Conservation (phyloP, 2,329 filamentous ascomycete species). For the Fusarium sp. region DNA sequence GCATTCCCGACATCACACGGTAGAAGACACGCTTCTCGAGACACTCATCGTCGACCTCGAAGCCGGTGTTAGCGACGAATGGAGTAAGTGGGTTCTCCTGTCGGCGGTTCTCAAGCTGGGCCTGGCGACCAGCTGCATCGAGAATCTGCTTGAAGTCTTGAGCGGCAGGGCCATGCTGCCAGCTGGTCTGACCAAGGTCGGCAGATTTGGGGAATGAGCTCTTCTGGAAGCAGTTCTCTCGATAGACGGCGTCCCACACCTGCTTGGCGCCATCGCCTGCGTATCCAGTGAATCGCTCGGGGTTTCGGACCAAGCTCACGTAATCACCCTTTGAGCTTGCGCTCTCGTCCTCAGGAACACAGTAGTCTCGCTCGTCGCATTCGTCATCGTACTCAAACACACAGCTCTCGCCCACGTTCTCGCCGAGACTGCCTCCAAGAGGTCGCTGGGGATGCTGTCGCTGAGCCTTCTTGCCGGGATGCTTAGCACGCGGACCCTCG, state of each 20-base stretch:
- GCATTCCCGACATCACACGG: slow-evolving; percentile 95
- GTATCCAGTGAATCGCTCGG: slow-evolving; percentile 96
- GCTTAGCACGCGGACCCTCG: slow-evolving; percentile 89
- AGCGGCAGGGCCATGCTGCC: slow-evolving; percentile 65
- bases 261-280: slow-evolving; percentile 85
- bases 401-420: slow-evolving; percentile 92
- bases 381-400: slow-evolving; percentile 98
- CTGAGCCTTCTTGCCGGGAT: slow-evolving; percentile 83
- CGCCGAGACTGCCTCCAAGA: slow-evolving; percentile 84
- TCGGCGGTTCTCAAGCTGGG: slow-evolving; percentile 68
- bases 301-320: slow-evolving; percentile 92
- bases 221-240: slow-evolving; percentile 93
- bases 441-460: slow-evolving; percentile 78
- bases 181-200: slow-evolving; percentile 62
- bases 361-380: slow-evolving; percentile 97
- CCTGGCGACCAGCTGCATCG: slow-evolving; percentile 70
- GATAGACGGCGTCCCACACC: slow-evolving; percentile 97
- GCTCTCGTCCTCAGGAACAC: slow-evolving; percentile 93
- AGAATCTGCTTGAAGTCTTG: slow-evolving; percentile 73
- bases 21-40: slow-evolving; percentile 99
- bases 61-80: slow-evolving; percentile 72
- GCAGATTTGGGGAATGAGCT: slow-evolving; percentile 73
- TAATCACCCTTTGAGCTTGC: slow-evolving; percentile 92
- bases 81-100: slow-evolving; percentile 64
- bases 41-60: slow-evolving; percentile 91